Base-by-base conservation (phyloP, 2,329 filamentous ascomycete genomes). In the Calonectria ilicicola region DNA sequence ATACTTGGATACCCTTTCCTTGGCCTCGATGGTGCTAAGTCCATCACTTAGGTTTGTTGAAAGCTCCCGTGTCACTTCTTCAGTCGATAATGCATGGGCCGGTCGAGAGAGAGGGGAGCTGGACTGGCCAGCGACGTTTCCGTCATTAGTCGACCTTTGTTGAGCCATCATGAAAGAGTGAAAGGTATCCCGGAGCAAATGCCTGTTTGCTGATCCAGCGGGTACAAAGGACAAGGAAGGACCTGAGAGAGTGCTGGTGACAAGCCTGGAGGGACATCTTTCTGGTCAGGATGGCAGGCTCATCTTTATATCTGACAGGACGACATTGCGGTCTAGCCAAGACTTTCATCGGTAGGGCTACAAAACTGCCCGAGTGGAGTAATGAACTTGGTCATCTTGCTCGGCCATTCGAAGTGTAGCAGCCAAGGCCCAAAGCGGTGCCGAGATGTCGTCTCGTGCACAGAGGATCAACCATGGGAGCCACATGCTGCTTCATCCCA, bases 81-180 rank as follows among this genome's bases (percentile, higher is more conserved):
- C 81, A 78, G 83, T 85, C n/a, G 85, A 78, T 32, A 93, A 84
- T 56, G 87, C 83, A 77, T 93, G 91, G 10, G 91, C 89, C 8
- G 90, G 90, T 68, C 84, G 82, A 2, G 89, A 87, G 35, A 93
- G 82, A 4, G 78, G 76, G n/a, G 70, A 68, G 68, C 82, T 82
- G 46, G 77, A 78, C 69, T 81, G 81, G 10, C 81, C 81, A 10
- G 79, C 79, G 73, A 81, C 71, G 60, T 82, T 60, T 26, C 53
- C 53, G 38, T 38, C 53, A 19, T 21, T 19, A 23, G 15, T 40
- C 14, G 21, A 19, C 35, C 32, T 17, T 40, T 40, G 53, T 40
- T 40, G 32, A 60, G 38, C 53, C 53, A 60, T 60, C 23, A 19
- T 40, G 27, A 60, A 60, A 15, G 53, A 60, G 15, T 19, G 53